Evolutionary conservation across 2,329 filamentous ascomycete genomes (phyloP).

Genomic region (Botryotinia globosa): DNA sequence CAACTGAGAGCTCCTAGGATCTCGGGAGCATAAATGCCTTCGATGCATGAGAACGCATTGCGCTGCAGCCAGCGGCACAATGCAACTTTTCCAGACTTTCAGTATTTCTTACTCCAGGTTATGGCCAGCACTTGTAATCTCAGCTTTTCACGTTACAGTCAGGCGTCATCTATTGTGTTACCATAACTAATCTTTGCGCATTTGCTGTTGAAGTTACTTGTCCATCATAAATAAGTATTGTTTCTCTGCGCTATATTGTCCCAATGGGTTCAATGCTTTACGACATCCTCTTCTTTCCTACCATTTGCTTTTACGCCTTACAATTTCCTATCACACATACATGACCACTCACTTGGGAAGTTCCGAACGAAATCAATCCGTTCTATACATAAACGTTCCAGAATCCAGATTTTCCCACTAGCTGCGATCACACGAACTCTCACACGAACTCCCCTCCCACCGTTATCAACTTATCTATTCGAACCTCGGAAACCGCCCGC

Average conservation of each 20-base stretch:
- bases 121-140: background rate
- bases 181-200: background rate
- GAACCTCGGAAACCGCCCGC: background rate
- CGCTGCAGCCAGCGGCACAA: background rate
- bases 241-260: background rate
- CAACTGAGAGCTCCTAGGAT: background rate
- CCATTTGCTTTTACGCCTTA: background rate
- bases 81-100: background rate
- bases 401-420: background rate
- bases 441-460: conserved; percentile 22
- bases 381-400: conserved; percentile 5
- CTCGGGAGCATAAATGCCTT: background rate
- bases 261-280: background rate
- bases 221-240: background rate
- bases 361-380: background rate
- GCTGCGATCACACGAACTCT: conserved; percentile 19
- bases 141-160: background rate
- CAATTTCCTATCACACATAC: background rate
- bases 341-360: background rate
- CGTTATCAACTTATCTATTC: conserved; percentile 16
- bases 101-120: background rate
- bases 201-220: background rate
- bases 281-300: background rate
- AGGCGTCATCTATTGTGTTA: background rate
- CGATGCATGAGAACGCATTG: conserved; percentile 1